Evolutionary conservation across 257 asterid species (phyloP).

Genomic region (Solanum sitiens): DNA sequence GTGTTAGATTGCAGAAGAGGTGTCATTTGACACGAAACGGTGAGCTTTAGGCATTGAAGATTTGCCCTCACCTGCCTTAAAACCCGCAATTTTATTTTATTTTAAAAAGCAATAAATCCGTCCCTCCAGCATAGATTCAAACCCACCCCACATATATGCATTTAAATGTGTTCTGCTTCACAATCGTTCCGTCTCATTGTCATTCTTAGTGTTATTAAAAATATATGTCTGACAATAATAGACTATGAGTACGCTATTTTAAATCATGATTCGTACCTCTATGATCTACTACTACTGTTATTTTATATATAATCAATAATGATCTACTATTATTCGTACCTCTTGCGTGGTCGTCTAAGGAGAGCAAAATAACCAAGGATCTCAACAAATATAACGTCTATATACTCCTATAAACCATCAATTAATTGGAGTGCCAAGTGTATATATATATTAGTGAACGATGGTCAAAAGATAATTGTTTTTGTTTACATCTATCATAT

Average conservation of each 20-base stretch:
- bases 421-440: background rate
- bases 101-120: background rate
- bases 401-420: background rate
- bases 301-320: too few relatives aligned
- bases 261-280: background rate
- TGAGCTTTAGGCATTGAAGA: background rate
- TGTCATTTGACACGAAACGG: background rate
- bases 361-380: background rate
- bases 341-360: background rate
- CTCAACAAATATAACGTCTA: background rate
- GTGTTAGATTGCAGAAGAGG: background rate
- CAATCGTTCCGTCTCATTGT: background rate
- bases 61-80: background rate
- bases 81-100: too few relatives aligned
- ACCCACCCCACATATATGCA: background rate
- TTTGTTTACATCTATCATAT: too few relatives aligned
- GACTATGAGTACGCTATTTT: background rate
- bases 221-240: background rate
- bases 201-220: background rate
- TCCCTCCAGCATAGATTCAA: background rate
- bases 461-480: too few relatives aligned
- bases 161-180: background rate
- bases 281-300: background rate
- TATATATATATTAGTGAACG: background rate
- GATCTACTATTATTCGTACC: too few relatives aligned